phyloP scores from a whole-genome alignment of 768 basidiomycete species.

The Arthromyces matolae region DNA sequence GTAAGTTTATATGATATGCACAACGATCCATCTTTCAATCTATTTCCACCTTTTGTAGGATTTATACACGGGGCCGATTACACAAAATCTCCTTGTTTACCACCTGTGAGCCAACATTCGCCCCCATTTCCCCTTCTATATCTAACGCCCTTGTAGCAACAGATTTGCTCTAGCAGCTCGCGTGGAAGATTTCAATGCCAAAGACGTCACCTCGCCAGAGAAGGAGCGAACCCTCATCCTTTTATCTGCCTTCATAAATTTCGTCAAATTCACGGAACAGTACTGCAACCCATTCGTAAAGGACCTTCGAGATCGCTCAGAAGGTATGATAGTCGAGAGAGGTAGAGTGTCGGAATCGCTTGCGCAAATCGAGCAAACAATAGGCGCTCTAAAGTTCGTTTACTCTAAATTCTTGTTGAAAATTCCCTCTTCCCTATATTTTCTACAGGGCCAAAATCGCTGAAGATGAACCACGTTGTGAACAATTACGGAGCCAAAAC shows the following conservation, averaged over 20 bases:
- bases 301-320: slow-evolving; percentile 58
- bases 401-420: not conserved
- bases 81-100: slow-evolving; percentile 61
- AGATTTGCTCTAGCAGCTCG: slow-evolving; percentile 72
- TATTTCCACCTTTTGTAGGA: slow-evolving; percentile 44
- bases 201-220: slow-evolving; percentile 72
- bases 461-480: slow-evolving; percentile 67
- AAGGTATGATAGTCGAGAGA: slow-evolving; percentile 57
- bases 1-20: slow-evolving; percentile 31
- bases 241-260: slow-evolving; percentile 89
- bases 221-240: slow-evolving; percentile 68
- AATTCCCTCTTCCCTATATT: not conserved
- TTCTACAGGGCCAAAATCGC: slow-evolving; percentile 52
- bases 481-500: slow-evolving; percentile 58
- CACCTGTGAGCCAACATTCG: slow-evolving; percentile 52
- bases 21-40: not conserved
- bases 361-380: slow-evolving; percentile 45
- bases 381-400: slow-evolving; percentile 57
- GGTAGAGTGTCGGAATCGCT: slow-evolving; percentile 50
- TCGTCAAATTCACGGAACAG: slow-evolving; percentile 85
- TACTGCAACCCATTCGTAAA: slow-evolving; percentile 56
- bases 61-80: slow-evolving; percentile 54
- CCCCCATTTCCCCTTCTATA: not conserved
- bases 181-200: slow-evolving; percentile 72
- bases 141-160: slow-evolving; percentile 35